Evolutionary conservation across 2,329 filamentous ascomycete species (phyloP).

Genomic region (Pyricularia grisea): DNA sequence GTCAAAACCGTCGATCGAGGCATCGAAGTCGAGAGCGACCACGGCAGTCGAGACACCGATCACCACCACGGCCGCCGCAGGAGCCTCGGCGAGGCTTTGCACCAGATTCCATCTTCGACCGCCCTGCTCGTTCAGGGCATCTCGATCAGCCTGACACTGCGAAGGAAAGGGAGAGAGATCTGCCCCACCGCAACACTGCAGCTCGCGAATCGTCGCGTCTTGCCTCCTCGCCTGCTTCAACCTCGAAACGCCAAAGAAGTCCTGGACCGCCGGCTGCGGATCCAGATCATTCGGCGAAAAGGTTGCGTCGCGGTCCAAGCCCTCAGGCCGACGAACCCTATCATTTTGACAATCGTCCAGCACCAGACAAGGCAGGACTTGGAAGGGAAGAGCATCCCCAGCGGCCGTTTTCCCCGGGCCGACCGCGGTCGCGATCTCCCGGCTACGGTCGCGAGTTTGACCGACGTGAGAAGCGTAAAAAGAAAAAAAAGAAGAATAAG

Average conservation of each 20-base stretch:
- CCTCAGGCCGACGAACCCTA: slow-evolving; percentile 5
- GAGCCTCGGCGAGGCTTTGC: not conserved
- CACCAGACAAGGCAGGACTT: not conserved
- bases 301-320: slow-evolving; percentile 13
- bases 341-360: not conserved
- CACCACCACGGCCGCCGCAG: slow-evolving; percentile 2
- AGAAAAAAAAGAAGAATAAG: slow-evolving; percentile 12
- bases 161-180: not conserved
- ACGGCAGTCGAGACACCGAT: slow-evolving; percentile 8
- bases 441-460: slow-evolving; percentile 4
- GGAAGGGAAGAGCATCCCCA: not conserved
- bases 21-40: slow-evolving; percentile 26
- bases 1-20: slow-evolving; percentile 26
- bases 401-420: slow-evolving; percentile 9
- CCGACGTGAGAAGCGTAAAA: slow-evolving; percentile 14
- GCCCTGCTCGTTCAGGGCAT: slow-evolving; percentile 8
- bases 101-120: slow-evolving; percentile 1
- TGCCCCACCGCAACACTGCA: not conserved
- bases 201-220: slow-evolving; percentile 6
- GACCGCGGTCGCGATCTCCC: slow-evolving; percentile 14
- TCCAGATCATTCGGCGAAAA: slow-evolving; percentile 9
- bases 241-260: slow-evolving; percentile 19
- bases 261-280: slow-evolving; percentile 13
- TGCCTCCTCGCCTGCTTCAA: slow-evolving; percentile 12
- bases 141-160: not conserved